Evolutionary conservation across 257 asterid species (phyloP).

Genomic region (Oldenlandia corymbosa): DNA sequence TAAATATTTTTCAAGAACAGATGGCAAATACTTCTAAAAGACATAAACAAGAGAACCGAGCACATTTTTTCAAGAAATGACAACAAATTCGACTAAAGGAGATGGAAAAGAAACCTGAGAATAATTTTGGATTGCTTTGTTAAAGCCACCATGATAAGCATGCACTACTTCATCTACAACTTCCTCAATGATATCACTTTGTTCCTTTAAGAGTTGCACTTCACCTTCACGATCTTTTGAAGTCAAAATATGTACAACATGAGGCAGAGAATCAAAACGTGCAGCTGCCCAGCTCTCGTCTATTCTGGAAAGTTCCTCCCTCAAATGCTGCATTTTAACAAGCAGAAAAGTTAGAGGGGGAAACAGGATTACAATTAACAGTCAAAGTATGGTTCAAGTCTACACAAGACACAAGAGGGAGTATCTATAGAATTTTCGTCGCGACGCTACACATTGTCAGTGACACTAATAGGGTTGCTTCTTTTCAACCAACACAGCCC

Average conservation of each 20-base stretch:
- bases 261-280: conserved; percentile 95
- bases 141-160: conserved; percentile 95
- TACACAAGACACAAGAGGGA: too few relatives aligned
- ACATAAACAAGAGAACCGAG: conserved; percentile 59
- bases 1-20: background rate
- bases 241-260: conserved; percentile 93
- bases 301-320: conserved; percentile 81
- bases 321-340: conserved; percentile 55
- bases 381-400: background rate
- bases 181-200: conserved; percentile 89
- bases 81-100: conserved; percentile 13
- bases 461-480: too few relatives aligned
- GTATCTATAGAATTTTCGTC: too few relatives aligned
- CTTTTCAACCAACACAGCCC: too few relatives aligned
- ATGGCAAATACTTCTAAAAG: conserved; percentile 11
- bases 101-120: conserved; percentile 65
- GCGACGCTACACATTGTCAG: too few relatives aligned
- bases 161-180: conserved; percentile 99
- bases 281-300: conserved; percentile 97
- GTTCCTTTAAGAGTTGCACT: conserved; percentile 76
- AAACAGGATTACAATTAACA: too few relatives aligned
- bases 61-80: background rate
- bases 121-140: conserved; percentile 98
- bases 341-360: conserved; percentile 22
- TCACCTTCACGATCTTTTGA: conserved; percentile 97